A percentile compares a stretch with the other conserved stretches of the same genome.
These are phyloP conservation scores for Desmodesmus armatus DNA, from an alignment of 139 green algal species.

Conservation along the genomic window DNA sequence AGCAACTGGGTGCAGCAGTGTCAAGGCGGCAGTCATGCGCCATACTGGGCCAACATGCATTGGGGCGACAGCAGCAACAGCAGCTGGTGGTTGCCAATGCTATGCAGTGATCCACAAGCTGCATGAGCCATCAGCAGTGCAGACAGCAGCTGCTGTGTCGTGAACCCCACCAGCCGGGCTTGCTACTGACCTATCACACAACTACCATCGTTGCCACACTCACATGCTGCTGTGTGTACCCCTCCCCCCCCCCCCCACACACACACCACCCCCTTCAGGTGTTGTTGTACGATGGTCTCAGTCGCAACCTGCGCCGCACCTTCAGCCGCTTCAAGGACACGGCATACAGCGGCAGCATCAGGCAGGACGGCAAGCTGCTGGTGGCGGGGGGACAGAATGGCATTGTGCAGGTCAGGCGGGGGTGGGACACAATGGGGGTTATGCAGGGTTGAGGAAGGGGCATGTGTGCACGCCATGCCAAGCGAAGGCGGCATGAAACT, in stretches of 20 bases:
- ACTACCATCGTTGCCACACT: neutral
- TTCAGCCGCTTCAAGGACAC: constrained; percentile 91
- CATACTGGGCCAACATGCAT: neutral
- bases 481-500: no score
- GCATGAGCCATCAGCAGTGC: no score
- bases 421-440: no score
- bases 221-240: neutral
- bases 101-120: no score
- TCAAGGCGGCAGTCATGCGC: no score
- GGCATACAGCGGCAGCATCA: constrained; percentile 86
- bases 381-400: constrained; percentile 88
- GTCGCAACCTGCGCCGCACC: constrained; percentile 57
- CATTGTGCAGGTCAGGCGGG: constrained; percentile 85
- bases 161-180: neutral
- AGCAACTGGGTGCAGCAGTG: neutral
- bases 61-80: neutral
- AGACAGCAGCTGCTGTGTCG: no score
- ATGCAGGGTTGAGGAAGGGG: neutral
- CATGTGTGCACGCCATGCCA: neutral
- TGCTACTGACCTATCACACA: no score
- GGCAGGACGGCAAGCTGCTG: constrained; percentile 87
- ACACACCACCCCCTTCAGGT: no score
- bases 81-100: neutral
- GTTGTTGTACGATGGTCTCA: constrained; percentile 76
- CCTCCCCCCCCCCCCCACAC: neutral